phyloP scores from a whole-genome alignment of 495 filamentous ascomycete genomes.

The Penicillium daleae region DNA sequence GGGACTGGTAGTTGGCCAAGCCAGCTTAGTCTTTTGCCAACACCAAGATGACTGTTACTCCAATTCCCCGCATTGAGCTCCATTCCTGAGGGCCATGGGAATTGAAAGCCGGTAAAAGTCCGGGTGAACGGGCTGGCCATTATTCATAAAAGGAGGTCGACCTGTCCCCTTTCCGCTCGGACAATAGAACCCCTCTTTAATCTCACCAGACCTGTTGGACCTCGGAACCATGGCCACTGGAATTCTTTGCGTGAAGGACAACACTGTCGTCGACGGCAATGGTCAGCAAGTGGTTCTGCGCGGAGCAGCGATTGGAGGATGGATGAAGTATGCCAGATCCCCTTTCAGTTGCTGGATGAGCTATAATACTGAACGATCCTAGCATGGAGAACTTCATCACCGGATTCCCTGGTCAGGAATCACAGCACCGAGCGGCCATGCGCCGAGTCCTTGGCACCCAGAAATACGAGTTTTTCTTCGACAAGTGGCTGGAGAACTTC shows the following conservation, averaged over 20 bases:
- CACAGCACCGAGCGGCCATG: conserved; percentile 59
- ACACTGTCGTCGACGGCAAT: conserved; percentile 50
- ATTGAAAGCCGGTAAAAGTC: neutral
- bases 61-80: conserved; percentile 12
- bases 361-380: conserved; percentile 4
- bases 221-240: conserved; percentile 36
- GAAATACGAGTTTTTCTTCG: conserved; percentile 53
- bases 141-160: neutral
- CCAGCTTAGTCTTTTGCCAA: neutral
- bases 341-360: neutral
- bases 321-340: conserved; percentile 42
- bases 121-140: neutral
- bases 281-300: conserved; percentile 52
- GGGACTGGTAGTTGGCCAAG: neutral
- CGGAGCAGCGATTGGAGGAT: conserved; percentile 53
- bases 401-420: conserved; percentile 64
- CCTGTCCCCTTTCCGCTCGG: neutral
- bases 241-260: conserved; percentile 49
- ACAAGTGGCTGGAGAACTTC: conserved; percentile 64
- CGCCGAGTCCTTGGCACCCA: conserved; percentile 53
- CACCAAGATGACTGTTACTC: neutral
- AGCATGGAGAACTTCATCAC: conserved; percentile 74
- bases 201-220: neutral
- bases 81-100: neutral
- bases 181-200: neutral